Base-by-base conservation (phyloP, 139 green algal species). In the Chlamydomonas eustigma region DNA sequence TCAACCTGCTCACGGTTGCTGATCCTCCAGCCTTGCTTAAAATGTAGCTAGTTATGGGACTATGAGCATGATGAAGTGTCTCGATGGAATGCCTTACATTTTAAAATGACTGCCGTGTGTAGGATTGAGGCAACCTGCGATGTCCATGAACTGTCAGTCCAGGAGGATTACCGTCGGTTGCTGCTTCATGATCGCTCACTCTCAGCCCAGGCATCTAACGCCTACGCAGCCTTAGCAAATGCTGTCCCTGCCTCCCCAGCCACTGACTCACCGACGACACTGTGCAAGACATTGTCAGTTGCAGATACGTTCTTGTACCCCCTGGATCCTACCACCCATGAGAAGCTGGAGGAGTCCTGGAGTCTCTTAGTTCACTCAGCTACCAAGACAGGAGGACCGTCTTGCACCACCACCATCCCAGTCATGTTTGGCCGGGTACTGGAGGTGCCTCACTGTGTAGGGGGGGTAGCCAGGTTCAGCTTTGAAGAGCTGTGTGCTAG, bases 351-450 rank as follows among this genome's bases (percentile, higher is more conserved):
- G 35, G 5, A n/a, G 58, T 39, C 74, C 37, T 84, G 79, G 79
- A 1, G 31, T 1, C 5, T 25, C 1, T 1, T 37, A 65, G 44
- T 2, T 37, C 18, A 28, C 12, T 12, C 12, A 12, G 30, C 1
- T 18, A 58, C 4, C 1, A 63, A 2, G 58, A 24, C 37, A 31
- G 58, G 37, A 4, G 64, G 33, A 39, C n/a, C 6, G n/a, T 12
- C 37, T 3, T 33, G 35, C 36, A 50, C 2, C 75, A 50, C 39
- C 12, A 1, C 8, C 3, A 44, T 91, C 33, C 71, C 51, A n/a
- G 89, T 94, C 12, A 85, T 94, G 80, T 94, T 94, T 86, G 90
- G 90, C 3, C 85, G 90, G 24, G 78, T 25, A 1, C 71, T 94
- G 30, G 71, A 76, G 8, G 86, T 93, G 34, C 38, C n/a, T 5